Base-by-base conservation (phyloP, 345 rosid species). In the Eucalyptus sp. region DNA sequence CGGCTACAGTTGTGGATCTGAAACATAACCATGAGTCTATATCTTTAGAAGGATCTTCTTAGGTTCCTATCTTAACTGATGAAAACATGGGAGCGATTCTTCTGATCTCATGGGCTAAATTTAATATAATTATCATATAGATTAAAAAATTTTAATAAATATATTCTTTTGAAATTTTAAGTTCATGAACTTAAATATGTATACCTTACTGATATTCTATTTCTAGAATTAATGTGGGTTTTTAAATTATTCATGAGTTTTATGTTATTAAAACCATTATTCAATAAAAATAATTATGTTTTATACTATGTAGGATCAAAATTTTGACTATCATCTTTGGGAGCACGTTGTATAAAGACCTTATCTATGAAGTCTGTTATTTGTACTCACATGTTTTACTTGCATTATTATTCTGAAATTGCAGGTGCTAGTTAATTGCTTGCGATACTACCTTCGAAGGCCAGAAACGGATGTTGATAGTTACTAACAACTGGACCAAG, bases 391-490 rank as follows among this genome's bases (percentile, higher is more conserved):
- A 41, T 29, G 29, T 25, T 76, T 76, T 22, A 41, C 58, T 64
- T 8, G 81, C 50, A 13, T n/a, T 87, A 54, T 33, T 49, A 48
- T 46, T 76, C 37, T 54, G 44, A 22, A 92, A 64, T 31, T 88
- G 89, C 94, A 97, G 99, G 98, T 95, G 83, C 87, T 96, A 86
- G 92, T 93, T 89, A 97, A 97, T 92, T 94, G 96, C 83, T 93
- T 97, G 91, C 97, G 99, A 41, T 97, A 95, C 95, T 97, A 94
- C 91, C 96, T 97, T 52, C 93, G 99, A 89, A 95, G 98, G 96
- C 99, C 99, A 7, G 99, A 96, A 90, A 97, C 97, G 1, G 99
- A 97, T 86, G 89, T 96, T 5, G 97, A 97, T 87, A 97, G 99
- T 90, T 97, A 97, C 87, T 97, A 91, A 89, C 58, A 11, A 31